Evolutionary conservation across 2,329 filamentous ascomycete genomes (phyloP).

Genomic region (Diaporthe longicolla): DNA sequence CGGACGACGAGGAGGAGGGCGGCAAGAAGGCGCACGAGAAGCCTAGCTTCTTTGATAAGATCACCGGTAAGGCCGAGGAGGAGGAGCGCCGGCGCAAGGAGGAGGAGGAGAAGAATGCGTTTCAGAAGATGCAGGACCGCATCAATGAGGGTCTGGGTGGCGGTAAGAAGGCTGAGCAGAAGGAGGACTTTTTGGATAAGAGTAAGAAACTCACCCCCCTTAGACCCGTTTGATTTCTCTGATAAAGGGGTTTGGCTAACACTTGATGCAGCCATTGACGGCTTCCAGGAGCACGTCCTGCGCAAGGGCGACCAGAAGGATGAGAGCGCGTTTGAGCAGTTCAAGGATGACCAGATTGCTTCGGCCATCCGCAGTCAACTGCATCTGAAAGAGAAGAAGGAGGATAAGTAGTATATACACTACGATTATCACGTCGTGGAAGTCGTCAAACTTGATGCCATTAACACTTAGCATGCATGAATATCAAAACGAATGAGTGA

Average conservation of each 20-base stretch:
- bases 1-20: constrained; percentile 14
- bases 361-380: constrained; percentile 78
- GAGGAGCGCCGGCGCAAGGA: constrained; percentile 38
- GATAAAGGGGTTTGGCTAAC: neutral
- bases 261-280: constrained; percentile 74
- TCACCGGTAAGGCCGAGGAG: constrained; percentile 40
- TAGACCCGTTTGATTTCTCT: no score
- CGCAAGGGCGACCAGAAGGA: constrained; percentile 80
- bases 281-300: constrained; percentile 81
- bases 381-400: constrained; percentile 30
- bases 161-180: constrained; percentile 81
- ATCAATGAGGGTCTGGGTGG: constrained; percentile 80
- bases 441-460: no score
- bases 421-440: neutral
- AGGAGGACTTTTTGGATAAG: constrained; percentile 86
- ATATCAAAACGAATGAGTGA: no score
- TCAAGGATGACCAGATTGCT: constrained; percentile 84
- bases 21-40: constrained; percentile 7
- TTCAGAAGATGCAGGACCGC: constrained; percentile 63
- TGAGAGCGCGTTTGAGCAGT: constrained; percentile 81
- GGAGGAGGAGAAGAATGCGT: constrained; percentile 34
- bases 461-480: neutral
- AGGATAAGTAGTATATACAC: neutral
- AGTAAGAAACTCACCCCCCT: constrained; percentile 59
- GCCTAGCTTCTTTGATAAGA: constrained; percentile 36